Percentiles rank a stretch among this genome's conserved stretches.
Conservation (phyloP, 805 yeast species). For the Candida vartiovaarae region DNA sequence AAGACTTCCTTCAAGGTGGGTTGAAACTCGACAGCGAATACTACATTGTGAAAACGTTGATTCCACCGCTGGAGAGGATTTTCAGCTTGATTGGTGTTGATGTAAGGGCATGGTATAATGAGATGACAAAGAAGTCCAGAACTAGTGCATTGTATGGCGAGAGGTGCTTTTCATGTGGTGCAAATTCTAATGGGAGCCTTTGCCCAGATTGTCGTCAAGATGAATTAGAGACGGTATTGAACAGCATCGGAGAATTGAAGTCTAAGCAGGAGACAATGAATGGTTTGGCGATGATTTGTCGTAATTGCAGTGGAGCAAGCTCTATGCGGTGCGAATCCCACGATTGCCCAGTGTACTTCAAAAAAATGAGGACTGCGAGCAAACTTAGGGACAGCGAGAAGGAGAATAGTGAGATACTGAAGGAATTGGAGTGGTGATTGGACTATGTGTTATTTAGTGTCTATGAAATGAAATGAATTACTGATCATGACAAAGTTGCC, state of each 20-base stretch:
- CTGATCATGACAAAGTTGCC: neutral
- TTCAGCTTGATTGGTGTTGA: conserved; percentile 81
- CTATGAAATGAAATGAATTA: neutral
- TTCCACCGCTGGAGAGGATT: conserved; percentile 85
- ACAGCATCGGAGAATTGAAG: conserved; percentile 24
- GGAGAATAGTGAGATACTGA: conserved; percentile 2
- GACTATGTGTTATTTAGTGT: neutral
- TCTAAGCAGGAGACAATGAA: conserved; percentile 23
- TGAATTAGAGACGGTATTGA: conserved; percentile 30
- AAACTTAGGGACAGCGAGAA: conserved; percentile 20
- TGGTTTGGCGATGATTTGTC: conserved; percentile 28
- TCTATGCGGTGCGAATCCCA: conserved; percentile 45
- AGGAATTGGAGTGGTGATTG: conserved; percentile 8
- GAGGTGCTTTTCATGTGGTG: conserved; percentile 23
- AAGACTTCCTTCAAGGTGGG: conserved; percentile 46
- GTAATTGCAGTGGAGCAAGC: conserved; percentile 28
- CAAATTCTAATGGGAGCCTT: conserved; percentile 15
- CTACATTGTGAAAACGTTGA: conserved; percentile 73
- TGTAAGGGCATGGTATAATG: conserved; percentile 66
- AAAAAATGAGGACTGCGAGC: conserved; percentile 37
- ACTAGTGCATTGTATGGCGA: conserved; percentile 23
- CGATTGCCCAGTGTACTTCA: conserved; percentile 59
- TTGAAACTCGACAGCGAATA: conserved; percentile 70
- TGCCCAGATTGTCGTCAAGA: conserved; percentile 30
- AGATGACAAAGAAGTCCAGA: conserved; percentile 45